Conservation (phyloP, 768 basidiomycete species). For the Russula virescens region DNA sequence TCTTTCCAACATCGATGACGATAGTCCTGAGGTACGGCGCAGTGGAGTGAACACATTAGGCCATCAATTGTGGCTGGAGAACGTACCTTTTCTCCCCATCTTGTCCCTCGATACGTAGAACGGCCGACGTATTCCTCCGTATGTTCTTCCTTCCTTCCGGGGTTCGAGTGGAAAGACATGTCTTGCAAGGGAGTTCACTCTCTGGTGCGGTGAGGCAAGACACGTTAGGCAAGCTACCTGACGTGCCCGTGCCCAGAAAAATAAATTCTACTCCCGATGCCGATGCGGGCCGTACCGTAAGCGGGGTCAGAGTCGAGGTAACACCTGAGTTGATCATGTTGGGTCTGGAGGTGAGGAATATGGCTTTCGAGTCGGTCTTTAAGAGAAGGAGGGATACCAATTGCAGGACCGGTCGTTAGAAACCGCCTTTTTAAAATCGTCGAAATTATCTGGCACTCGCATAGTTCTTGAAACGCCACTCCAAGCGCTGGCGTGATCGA, state of each 20-base stretch:
- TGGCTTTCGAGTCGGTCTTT: background rate
- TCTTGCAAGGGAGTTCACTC: constrained; percentile 45
- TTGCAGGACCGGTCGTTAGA: background rate
- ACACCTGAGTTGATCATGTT: constrained; percentile 7
- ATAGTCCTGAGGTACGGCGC: constrained; percentile 48
- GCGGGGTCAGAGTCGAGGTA: background rate
- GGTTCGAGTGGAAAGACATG: constrained; percentile 61
- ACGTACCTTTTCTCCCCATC: constrained; percentile 48
- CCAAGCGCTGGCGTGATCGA: background rate
- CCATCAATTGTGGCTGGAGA: constrained; percentile 7
- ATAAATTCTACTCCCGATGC: constrained; percentile 51
- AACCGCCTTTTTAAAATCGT: background rate
- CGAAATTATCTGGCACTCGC: background rate
- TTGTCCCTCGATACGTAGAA: constrained; percentile 44
- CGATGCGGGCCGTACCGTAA: constrained; percentile 10
- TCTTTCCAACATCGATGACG: constrained; percentile 83
- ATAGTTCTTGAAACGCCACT: constrained; percentile 1
- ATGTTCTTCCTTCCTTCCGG: constrained; percentile 78
- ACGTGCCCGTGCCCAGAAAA: constrained; percentile 81
- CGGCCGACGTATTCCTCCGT: constrained; percentile 75
- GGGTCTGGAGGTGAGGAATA: background rate
- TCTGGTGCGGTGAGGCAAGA: constrained; percentile 71
- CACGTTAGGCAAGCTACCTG: constrained; percentile 61
- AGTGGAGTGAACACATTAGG: background rate
- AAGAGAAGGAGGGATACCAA: background rate